phyloP scores from a whole-genome alignment of 176 grass and related monocot species.

The Juncus effusus region DNA sequence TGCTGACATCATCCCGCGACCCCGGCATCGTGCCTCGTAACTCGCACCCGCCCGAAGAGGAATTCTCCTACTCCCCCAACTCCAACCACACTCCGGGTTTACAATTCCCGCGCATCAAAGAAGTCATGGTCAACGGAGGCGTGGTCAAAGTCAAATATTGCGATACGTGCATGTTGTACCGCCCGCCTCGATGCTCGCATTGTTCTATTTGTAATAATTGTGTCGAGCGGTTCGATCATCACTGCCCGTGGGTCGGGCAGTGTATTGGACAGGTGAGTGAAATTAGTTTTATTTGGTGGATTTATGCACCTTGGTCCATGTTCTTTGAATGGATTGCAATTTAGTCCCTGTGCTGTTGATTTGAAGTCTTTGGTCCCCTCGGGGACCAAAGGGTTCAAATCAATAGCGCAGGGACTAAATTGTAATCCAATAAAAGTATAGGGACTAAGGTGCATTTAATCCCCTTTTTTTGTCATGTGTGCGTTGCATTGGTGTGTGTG shows the following conservation, averaged over 20 bases:
- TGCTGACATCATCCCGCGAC: conserved; percentile 89
- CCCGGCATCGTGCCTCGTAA: conserved; percentile 85
- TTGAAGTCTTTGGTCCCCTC: no score
- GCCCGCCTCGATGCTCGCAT: conserved; percentile 81
- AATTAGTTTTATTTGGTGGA: conserved; percentile 15
- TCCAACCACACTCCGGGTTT: conserved; percentile 53
- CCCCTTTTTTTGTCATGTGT: no score
- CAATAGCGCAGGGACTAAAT: no score
- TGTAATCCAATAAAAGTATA: no score
- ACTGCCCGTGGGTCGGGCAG: conserved; percentile 94
- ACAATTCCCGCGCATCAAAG: conserved; percentile 73
- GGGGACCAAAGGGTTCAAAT: no score
- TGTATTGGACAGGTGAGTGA: conserved; percentile 98
- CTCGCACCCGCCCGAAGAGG: conserved; percentile 79
- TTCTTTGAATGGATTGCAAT: no score
- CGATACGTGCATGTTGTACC: conserved; percentile 96
- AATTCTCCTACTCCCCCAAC: conserved; percentile 64
- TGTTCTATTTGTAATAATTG: conserved; percentile 95
- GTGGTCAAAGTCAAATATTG: conserved; percentile 88
- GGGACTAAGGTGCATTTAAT: no score
- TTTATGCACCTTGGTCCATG: no score
- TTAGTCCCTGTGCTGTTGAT: no score
- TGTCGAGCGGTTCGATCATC: conserved; percentile 91
- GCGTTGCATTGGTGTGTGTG: no score
- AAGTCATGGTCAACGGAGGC: conserved; percentile 59